Conservation (phyloP, 1,284 basidiomycete genomes). For the Limonomyces culmigenus region DNA sequence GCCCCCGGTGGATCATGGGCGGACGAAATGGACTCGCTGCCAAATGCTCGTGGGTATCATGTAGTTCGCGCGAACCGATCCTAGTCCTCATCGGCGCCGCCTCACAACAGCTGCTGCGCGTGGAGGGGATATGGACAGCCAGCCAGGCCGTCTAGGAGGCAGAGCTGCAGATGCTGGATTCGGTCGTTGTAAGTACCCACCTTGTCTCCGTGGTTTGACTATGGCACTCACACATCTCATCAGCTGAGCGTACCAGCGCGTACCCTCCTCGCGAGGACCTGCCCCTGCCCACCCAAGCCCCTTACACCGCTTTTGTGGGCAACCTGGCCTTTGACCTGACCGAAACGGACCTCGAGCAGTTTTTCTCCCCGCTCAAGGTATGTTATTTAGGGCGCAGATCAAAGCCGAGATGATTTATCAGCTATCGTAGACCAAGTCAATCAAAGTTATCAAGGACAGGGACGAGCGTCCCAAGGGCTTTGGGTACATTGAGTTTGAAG, state of each 20-base stretch:
- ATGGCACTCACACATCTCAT: conserved; percentile 5
- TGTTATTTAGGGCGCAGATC: conserved; percentile 9
- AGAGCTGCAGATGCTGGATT: conserved; percentile 47
- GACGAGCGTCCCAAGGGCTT: conserved; percentile 94
- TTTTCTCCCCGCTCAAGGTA: conserved; percentile 58
- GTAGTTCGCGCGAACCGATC: conserved; percentile 4
- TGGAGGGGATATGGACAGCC: conserved; percentile 44
- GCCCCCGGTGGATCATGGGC: conserved; percentile 89
- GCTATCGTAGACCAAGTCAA: conserved; percentile 48
- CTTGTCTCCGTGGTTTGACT: conserved; percentile 2
- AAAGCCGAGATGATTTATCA: conserved; percentile 1
- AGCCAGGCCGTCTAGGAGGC: conserved; percentile 28
- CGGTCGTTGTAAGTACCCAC: conserved; percentile 38
- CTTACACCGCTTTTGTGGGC: conserved; percentile 92
- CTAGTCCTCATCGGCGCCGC: conserved; percentile 8
- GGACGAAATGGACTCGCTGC: conserved; percentile 87
- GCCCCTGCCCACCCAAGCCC: conserved; percentile 86
- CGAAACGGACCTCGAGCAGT: conserved; percentile 69
- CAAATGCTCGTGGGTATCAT: conserved; percentile 78
- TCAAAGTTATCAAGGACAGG: conserved; percentile 86
- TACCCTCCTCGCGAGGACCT: conserved; percentile 71
- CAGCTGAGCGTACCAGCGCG: conserved; percentile 39
- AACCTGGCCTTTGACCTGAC: conserved; percentile 90
- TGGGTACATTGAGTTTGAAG: conserved; percentile 90
- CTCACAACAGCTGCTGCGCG: conserved; percentile 36